phyloP scores from a whole-genome alignment of 2,329 filamentous ascomycete genomes.

The Trematosphaeria pertusa region DNA sequence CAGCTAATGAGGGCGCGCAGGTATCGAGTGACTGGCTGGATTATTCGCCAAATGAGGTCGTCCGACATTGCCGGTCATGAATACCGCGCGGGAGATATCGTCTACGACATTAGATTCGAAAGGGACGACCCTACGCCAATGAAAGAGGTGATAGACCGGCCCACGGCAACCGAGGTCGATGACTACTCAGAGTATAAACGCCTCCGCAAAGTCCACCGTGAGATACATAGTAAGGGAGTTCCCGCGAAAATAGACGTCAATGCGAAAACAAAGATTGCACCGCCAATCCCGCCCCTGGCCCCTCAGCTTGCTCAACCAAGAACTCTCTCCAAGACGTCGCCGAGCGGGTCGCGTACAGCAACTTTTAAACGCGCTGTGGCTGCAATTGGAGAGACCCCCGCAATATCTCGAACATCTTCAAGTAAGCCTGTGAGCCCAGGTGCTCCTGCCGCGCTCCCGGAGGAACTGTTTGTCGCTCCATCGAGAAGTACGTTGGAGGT shows the following conservation, averaged over 20 bases:
- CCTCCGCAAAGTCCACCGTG: conserved; percentile 34
- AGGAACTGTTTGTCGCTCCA: background rate
- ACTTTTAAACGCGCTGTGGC: conserved; percentile 9
- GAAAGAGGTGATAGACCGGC: conserved; percentile 47
- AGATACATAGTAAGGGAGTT: conserved; percentile 7
- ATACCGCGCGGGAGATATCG: conserved; percentile 33
- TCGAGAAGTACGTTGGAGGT: background rate
- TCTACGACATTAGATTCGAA: conserved; percentile 50
- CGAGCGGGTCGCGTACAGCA: conserved; percentile 6
- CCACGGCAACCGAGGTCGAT: conserved; percentile 54
- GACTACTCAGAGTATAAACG: conserved; percentile 58
- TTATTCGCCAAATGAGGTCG: conserved; percentile 37
- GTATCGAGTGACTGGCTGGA: conserved; percentile 49
- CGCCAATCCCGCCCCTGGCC: conserved; percentile 14
- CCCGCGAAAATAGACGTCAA: background rate
- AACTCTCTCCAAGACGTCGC: background rate
- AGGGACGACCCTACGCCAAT: conserved; percentile 45
- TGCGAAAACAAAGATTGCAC: conserved; percentile 17
- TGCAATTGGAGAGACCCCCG: background rate
- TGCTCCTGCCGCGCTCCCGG: background rate
- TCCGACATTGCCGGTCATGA: conserved; percentile 19
- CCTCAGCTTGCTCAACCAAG: conserved; percentile 1
- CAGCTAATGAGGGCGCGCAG: too few species aligned
- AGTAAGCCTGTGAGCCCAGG: background rate
- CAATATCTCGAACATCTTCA: background rate